A percentile compares a stretch with the other conserved stretches of the same genome.
These are phyloP conservation scores for Saprolegnia diclina DNA, from an alignment of 352 stramenopile species.

Conservation along the genomic window DNA sequence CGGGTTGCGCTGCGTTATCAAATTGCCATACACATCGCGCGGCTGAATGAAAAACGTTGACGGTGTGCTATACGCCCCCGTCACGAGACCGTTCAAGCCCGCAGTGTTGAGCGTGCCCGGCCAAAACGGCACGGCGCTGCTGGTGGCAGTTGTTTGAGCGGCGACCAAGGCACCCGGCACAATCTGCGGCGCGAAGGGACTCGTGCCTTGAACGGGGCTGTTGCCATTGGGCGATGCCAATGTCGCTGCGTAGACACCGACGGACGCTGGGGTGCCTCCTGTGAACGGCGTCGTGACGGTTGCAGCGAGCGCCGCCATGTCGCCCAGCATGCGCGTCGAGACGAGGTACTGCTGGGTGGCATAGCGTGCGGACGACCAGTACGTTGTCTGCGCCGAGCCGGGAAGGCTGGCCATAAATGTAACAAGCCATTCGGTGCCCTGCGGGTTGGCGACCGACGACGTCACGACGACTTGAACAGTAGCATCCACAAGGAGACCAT, in stretches of 20 bases:
- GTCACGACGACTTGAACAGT: slow-evolving; percentile 16
- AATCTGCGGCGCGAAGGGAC: slow-evolving; percentile 49
- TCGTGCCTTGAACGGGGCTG: slow-evolving; percentile 39
- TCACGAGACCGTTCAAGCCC: slow-evolving; percentile 53
- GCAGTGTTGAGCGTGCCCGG: slow-evolving; percentile 53
- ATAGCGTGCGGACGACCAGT: slow-evolving; percentile 62
- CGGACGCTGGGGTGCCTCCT: slow-evolving; percentile 33
- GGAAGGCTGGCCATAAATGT: slow-evolving; percentile 46
- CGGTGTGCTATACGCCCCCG: slow-evolving; percentile 53
- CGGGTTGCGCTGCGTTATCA: slow-evolving; percentile 56
- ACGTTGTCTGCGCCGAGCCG: slow-evolving; percentile 50
- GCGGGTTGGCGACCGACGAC: background rate
- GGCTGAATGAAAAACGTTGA: slow-evolving; percentile 90
- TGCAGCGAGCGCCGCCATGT: slow-evolving; percentile 38
- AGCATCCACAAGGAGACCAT: slow-evolving; percentile 36
- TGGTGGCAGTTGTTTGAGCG: slow-evolving; percentile 57
- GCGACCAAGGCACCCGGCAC: slow-evolving; percentile 57
- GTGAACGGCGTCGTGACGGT: slow-evolving; percentile 35
- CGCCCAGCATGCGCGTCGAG: slow-evolving; percentile 46
- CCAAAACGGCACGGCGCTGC: slow-evolving; percentile 49
- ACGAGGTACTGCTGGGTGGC: slow-evolving; percentile 38
- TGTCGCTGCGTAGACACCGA: slow-evolving; percentile 23
- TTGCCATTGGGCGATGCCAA: slow-evolving; percentile 31
- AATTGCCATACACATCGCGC: slow-evolving; percentile 87
- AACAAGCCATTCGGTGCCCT: slow-evolving; percentile 44